Evolutionary conservation across 257 asterid genomes (phyloP), one percentile per base, ranked within the genome.

Genomic region (Primulina eburnea): DNA sequence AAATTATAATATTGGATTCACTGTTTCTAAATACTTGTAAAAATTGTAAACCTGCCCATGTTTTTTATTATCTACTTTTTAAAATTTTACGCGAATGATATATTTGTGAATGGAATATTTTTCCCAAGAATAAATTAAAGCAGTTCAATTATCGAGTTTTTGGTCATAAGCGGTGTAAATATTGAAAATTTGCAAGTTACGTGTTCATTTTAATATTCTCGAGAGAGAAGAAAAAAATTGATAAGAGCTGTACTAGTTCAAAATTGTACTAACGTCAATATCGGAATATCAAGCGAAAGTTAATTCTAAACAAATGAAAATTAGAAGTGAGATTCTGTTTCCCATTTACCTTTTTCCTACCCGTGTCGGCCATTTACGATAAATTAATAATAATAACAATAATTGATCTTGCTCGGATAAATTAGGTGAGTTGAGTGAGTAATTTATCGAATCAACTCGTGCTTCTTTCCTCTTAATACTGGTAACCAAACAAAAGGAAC

Each of bases 191-290:
- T 16, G 57, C 20, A 50, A 50, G 21, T 50, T 50, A 4, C 57
- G 21, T 17, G 21, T 43, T 2, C 53, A 11, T 43, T 43, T 43
- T 43, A 43, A 43, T 43, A 4, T 43, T 43, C n/a, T 2, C 14
- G 20, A 0, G 61, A n/a, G 20, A 18, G 14, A 56, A n/a, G 8
- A 56, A 56, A 57, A 1, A 10, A 24, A 8, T 7, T 4, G 62
- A 57, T 56, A 56, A 56, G 29, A 18, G 16, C 30, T 57, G 30
- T 8, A 57, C 62, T 20, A 20, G 30, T 58, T 58, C 62, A 58
- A 58, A 24, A 58, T 58, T 58, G 62, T 58, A 58, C 30, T 9
- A 58, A 58, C 32, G 63, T 70, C 71, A 70, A 64, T 9, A 56
- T 37, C 53, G 32, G 71, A 34, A 47, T 50, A 50, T 16, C 57